Conservation (phyloP, 805 yeast genomes). For the Jamesozyma hellenica region DNA sequence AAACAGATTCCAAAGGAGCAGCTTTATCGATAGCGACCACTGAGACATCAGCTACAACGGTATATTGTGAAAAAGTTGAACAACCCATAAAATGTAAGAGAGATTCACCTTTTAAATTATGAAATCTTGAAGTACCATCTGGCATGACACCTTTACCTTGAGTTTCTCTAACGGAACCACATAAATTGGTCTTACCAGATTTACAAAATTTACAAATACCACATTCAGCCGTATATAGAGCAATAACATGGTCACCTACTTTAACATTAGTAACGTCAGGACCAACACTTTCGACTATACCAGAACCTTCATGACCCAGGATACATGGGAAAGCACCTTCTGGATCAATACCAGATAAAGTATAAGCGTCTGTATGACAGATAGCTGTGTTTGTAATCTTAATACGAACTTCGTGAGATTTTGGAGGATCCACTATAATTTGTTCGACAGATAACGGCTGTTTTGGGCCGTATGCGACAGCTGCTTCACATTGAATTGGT, state of each 20-base stretch:
- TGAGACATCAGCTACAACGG: constrained; percentile 95
- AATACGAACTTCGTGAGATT: constrained; percentile 94
- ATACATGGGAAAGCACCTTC: constrained; percentile 93
- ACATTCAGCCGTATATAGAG: constrained; percentile 95
- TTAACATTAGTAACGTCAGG: constrained; percentile 86
- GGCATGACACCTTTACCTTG: constrained; percentile 99
- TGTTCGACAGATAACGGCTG: constrained; percentile 76
- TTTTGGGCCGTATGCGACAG: constrained; percentile 95
- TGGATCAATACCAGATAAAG: constrained; percentile 88
- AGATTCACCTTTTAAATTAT: constrained; percentile 66
- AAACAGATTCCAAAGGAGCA: constrained; percentile 78
- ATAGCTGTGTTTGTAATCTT: constrained; percentile 83
- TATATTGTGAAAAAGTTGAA: constrained; percentile 92
- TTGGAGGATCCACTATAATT: constrained; percentile 86
- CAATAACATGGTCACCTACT: constrained; percentile 88
- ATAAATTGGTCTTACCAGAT: constrained; percentile 91
- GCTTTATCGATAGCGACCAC: constrained; percentile 81
- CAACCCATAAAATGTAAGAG: constrained; percentile 95
- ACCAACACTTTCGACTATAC: constrained; percentile 89
- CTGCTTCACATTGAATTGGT: constrained; percentile 82
- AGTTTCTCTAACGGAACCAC: constrained; percentile 92
- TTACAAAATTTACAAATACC: constrained; percentile 87
- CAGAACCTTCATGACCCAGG: constrained; percentile 98
- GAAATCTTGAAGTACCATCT: constrained; percentile 90
- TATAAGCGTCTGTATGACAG: constrained; percentile 97